Evolutionary conservation across 2,329 filamentous ascomycete genomes (phyloP).

Genomic region (Hypoxylon sp.): DNA sequence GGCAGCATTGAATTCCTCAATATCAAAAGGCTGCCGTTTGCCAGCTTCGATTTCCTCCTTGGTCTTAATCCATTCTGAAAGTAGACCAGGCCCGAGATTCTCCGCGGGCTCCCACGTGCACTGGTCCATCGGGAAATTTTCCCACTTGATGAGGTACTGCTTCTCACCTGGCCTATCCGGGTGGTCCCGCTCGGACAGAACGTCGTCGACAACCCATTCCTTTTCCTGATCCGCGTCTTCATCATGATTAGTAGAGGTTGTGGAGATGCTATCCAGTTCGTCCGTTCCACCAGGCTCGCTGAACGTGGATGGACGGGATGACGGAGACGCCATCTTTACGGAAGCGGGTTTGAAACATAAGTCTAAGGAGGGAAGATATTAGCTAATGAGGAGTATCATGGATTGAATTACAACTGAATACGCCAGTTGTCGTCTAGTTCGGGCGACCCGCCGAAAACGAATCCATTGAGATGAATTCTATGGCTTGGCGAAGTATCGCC

Average conservation of each 20-base stretch:
- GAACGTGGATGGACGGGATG: conserved; percentile 19
- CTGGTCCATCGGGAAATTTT: conserved; percentile 67
- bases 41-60: conserved; percentile 55
- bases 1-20: conserved; percentile 56
- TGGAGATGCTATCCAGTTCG: conserved; percentile 66
- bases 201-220: conserved; percentile 67
- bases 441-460: neutral
- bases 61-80: conserved; percentile 58
- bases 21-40: conserved; percentile 54
- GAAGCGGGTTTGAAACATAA: neutral
- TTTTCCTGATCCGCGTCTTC: conserved; percentile 52
- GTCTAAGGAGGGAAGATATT: neutral
- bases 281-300: conserved; percentile 38
- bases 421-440: neutral
- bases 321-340: conserved; percentile 28
- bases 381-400: neutral
- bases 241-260: conserved; percentile 63
- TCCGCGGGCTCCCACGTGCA: conserved; percentile 68
- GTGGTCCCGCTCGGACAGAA: conserved; percentile 61
- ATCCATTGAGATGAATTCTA: neutral
- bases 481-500: neutral
- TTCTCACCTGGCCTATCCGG: conserved; percentile 47
- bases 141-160: conserved; percentile 74
- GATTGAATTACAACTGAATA: neutral
- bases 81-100: conserved; percentile 57